Evolutionary conservation across 2,329 filamentous ascomycete species (phyloP).

Genomic region (Pestalotiopsis sp.): DNA sequence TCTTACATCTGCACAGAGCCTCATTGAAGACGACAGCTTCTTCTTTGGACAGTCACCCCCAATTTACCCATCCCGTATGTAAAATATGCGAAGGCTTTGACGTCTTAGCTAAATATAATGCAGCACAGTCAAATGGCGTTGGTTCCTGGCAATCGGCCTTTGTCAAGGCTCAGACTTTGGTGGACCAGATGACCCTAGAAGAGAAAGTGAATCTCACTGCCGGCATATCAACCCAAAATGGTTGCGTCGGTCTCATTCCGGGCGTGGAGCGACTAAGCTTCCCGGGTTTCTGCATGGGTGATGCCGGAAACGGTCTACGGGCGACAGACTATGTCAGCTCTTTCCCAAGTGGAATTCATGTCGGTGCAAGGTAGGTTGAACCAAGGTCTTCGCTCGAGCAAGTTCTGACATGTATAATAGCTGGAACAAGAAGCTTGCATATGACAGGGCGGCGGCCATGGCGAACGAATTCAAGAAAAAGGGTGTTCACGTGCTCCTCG

Average conservation of each 20-base stretch:
- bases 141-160: too few species aligned
- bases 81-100: too few species aligned
- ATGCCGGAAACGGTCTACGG: slow-evolving; percentile 19
- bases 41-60: too few species aligned
- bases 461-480: slow-evolving; percentile 66
- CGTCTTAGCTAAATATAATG: too few species aligned
- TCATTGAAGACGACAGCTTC: too few species aligned
- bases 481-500: slow-evolving; percentile 70
- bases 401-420: slow-evolving; percentile 44
- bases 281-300: slow-evolving; percentile 19
- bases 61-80: too few species aligned
- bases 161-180: slow-evolving; percentile 69
- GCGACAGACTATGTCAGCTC: slow-evolving; percentile 19
- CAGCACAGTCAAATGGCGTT: too few species aligned
- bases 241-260: slow-evolving; percentile 19
- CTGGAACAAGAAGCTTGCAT: slow-evolving; percentile 67
- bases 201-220: slow-evolving; percentile 71
- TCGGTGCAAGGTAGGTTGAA: slow-evolving; percentile 18
- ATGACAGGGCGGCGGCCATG: slow-evolving; percentile 64
- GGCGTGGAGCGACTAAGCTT: slow-evolving; percentile 18
- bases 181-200: slow-evolving; percentile 75
- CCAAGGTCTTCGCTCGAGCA: background rate
- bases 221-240: slow-evolving; percentile 13
- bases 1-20: too few species aligned
- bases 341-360: slow-evolving; percentile 19